A percentile compares a stretch with the other conserved stretches of the same genome.
Evolutionary conservation across 352 stramenopile species (phyloP).

Genomic region (Globisporangium ultimum): DNA sequence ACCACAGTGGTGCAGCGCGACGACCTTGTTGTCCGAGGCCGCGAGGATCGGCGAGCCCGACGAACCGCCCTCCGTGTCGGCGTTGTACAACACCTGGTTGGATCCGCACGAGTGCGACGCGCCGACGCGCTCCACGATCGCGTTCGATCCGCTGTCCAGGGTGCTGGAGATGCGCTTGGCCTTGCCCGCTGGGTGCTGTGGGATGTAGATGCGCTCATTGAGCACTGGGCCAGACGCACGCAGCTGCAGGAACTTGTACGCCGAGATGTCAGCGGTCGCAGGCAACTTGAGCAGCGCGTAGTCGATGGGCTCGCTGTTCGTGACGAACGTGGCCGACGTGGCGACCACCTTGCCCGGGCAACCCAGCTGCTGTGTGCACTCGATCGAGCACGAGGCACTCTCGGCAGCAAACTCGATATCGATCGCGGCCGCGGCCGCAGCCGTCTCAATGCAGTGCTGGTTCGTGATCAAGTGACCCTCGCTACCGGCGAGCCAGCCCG

Average conservation of each 20-base stretch:
- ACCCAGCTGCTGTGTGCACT: slow-evolving; percentile 17
- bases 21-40: slow-evolving; percentile 47
- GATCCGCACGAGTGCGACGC: slow-evolving; percentile 38
- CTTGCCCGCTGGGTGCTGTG: slow-evolving; percentile 33
- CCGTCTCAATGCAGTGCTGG: no score
- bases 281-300: slow-evolving; percentile 12
- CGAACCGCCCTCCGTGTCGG: slow-evolving; percentile 70
- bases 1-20: slow-evolving; percentile 78
- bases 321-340: slow-evolving; percentile 16
- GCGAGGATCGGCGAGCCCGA: slow-evolving; percentile 67
- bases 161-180: slow-evolving; percentile 27
- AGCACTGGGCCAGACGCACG: slow-evolving; percentile 25
- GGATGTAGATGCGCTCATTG: slow-evolving; percentile 39
- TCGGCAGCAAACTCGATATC: slow-evolving; percentile 4
- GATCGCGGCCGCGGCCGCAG: no score
- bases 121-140: slow-evolving; percentile 19
- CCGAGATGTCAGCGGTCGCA: not conserved
- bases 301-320: slow-evolving; percentile 16
- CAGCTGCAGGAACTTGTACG: slow-evolving; percentile 20
- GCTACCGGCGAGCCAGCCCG: no score
- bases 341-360: slow-evolving; percentile 19
- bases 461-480: no score
- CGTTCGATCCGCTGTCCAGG: slow-evolving; percentile 5
- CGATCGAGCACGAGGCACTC: slow-evolving; percentile 13
- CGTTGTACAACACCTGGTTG: slow-evolving; percentile 63